These are phyloP conservation scores for Dunaliella salina DNA, from an alignment of 163 green algal species.

Conservation along the genomic window DNA sequence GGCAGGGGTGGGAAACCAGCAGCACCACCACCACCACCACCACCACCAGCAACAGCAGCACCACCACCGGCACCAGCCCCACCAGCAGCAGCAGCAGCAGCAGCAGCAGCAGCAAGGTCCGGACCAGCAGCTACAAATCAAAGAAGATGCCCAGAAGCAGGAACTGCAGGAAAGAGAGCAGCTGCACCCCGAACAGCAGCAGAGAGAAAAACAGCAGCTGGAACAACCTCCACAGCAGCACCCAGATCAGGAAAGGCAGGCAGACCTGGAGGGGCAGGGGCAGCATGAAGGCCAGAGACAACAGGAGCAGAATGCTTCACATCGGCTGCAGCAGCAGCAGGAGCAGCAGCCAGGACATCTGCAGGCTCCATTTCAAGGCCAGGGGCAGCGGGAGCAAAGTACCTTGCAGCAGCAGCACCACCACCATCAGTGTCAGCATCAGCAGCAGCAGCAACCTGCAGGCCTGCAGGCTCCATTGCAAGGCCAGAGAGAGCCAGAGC, in stretches of 20 bases:
- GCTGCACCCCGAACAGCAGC: neutral
- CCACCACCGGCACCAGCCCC: neutral
- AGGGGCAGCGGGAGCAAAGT: too few species aligned
- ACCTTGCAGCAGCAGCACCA: neutral
- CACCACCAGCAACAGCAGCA: neutral
- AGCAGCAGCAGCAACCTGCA: neutral
- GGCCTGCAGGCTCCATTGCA: too few species aligned
- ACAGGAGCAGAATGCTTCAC: neutral
- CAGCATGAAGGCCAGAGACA: neutral
- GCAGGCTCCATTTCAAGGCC: too few species aligned
- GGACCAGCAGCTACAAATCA: neutral
- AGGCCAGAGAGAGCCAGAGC: neutral
- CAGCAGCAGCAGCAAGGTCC: neutral
- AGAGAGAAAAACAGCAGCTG: neutral
- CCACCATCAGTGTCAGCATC: neutral
- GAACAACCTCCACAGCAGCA: neutral
- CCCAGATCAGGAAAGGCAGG: neutral
- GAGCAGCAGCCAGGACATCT: neutral
- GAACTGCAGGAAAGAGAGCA: neutral
- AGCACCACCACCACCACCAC: too few species aligned
- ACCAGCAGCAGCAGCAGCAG: neutral
- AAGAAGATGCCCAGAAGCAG: neutral
- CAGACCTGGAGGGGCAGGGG: neutral
- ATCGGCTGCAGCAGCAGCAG: constrained; percentile 1
- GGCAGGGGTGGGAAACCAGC: too few species aligned